These are phyloP conservation scores for Scutellaria baicalensis DNA, from an alignment of 257 asterid species.

Conservation along the genomic window DNA sequence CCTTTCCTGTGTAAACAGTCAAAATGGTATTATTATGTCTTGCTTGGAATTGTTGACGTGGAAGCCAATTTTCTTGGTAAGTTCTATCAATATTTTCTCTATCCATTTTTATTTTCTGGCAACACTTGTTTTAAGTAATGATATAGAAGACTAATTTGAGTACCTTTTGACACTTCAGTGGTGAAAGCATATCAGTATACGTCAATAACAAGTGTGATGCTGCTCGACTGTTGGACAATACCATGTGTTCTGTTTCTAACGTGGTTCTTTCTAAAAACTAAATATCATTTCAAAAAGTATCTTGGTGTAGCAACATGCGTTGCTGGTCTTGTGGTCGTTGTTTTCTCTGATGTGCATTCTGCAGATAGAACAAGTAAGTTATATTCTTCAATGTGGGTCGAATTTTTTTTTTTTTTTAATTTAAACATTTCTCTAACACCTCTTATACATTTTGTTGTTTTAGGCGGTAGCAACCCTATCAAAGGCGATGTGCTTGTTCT, in stretches of 20 bases:
- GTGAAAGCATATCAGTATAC: constrained; percentile 97
- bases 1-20: constrained; percentile 43
- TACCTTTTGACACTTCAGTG: constrained; percentile 41
- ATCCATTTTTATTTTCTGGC: neutral
- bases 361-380: constrained; percentile 73
- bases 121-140: neutral
- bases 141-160: neutral
- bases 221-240: constrained; percentile 94
- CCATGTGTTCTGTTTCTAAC: constrained; percentile 88
- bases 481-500: constrained; percentile 76
- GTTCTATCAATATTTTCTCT: constrained; percentile 5
- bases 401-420: too few species aligned
- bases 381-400: neutral
- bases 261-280: constrained; percentile 87
- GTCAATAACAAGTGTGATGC: constrained; percentile 88
- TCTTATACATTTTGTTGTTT: constrained; percentile 7
- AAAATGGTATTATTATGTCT: constrained; percentile 80
- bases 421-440: too few species aligned
- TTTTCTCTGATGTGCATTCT: constrained; percentile 89
- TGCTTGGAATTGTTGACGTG: constrained; percentile 82
- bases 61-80: constrained; percentile 95
- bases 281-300: constrained; percentile 57
- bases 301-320: constrained; percentile 65
- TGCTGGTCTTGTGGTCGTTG: constrained; percentile 76
- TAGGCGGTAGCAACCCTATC: constrained; percentile 79